Evolutionary conservation across 148 eudicot species (phyloP).

Genomic region (Spergularia marina): DNA sequence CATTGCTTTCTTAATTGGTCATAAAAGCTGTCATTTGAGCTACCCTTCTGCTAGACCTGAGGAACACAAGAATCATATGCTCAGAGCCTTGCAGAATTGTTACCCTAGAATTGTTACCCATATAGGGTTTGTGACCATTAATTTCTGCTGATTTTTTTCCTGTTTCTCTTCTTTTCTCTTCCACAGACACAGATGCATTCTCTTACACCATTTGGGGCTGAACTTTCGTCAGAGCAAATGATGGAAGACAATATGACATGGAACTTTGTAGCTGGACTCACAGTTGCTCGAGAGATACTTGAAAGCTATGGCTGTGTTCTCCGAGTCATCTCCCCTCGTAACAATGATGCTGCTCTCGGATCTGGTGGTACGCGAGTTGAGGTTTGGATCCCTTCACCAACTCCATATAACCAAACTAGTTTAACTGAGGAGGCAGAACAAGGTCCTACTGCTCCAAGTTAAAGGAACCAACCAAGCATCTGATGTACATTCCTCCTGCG

Average conservation of each 20-base stretch:
- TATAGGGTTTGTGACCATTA: not conserved
- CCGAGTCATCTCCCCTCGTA: slow-evolving; percentile 82
- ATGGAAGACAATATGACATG: slow-evolving; percentile 95
- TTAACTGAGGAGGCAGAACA: slow-evolving; percentile 27
- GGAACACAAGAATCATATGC: too few relatives aligned
- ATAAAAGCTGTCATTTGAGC: too few relatives aligned
- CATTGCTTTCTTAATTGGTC: too few relatives aligned
- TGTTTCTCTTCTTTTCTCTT: not conserved
- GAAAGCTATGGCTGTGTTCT: slow-evolving; percentile 91
- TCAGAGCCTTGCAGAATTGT: too few relatives aligned
- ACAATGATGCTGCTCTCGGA: slow-evolving; percentile 54
- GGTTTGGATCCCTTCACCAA: slow-evolving; percentile 77
- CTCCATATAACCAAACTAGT: slow-evolving; percentile 27
- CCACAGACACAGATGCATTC: slow-evolving; percentile 95
- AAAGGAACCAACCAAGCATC: not conserved
- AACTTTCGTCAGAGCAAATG: slow-evolving; percentile 57
- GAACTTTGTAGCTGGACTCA: slow-evolving; percentile 90
- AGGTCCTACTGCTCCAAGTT: not conserved
- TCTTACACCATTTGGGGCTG: slow-evolving; percentile 77
- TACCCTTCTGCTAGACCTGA: too few relatives aligned
- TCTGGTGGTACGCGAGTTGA: slow-evolving; percentile 86
- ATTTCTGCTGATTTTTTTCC: not conserved
- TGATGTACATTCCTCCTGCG: not conserved
- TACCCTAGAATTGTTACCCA: too few relatives aligned
- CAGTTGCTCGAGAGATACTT: slow-evolving; percentile 88